Evolutionary conservation across 2,329 filamentous ascomycete genomes (phyloP), one percentile per base, ranked within the genome.

Genomic region (Triangularia setosa): DNA sequence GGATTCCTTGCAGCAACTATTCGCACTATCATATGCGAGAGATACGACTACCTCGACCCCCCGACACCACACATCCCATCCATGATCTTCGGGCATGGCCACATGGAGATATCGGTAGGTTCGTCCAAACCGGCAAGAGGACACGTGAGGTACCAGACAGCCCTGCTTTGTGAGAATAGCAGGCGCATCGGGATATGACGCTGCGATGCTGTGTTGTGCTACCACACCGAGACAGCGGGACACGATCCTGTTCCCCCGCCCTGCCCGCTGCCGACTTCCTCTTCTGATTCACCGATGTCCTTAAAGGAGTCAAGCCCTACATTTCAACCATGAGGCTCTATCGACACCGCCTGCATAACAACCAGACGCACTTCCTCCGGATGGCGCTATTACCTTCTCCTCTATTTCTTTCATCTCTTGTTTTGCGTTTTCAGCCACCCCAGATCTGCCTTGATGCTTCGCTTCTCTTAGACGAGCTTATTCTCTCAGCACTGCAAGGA

Each of bases 201-300:
- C n/a, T 48, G 12, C 23, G 52, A 55, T 16, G 21, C 35, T 40
- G 27, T 48, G 23, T 52, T 62, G 53, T 58, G 23, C 35, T 60
- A 44, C 60, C 53, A 62, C 60, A 52, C 53, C 60, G 60, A 48
- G 60, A 48, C 53, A 55, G 53, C 54, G 53, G 60, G 3, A 57
- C 33, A 40, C 24, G 35, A n/a, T 60, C 58, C 58, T 40, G 16
- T 44, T 52, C 44, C 58, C 58, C 21, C 58, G 58, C 35, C 21
- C 25, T 27, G 27, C 16, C 24, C n/a, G 7, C 33, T 48, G 30
- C 30, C 24, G 21, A 25, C 35, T 58, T 28, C 60, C 60, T 24
- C 53, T 27, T 61, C 54, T 62, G 60, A 54, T 62, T 62, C 24
- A 62, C 54, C 60, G 60, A 58, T 16, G 52, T 55, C 40, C 40